phyloP scores from a whole-genome alignment of 345 rosid genomes.

The Xanthoceras sorbifolium region DNA sequence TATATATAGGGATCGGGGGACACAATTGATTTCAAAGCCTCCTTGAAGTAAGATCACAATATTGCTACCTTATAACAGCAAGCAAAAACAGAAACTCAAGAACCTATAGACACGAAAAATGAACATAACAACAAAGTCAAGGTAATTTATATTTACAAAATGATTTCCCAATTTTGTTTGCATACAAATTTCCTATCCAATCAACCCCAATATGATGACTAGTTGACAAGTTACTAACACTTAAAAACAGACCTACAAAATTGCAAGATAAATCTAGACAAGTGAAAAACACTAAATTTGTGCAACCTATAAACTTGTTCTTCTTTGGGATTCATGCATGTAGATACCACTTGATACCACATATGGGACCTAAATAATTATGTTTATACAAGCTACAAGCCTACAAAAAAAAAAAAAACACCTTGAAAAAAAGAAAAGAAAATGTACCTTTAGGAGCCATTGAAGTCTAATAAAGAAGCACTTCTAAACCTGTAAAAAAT shows the following conservation, averaged over 20 bases:
- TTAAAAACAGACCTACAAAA: too few relatives aligned
- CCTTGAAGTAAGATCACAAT: background rate
- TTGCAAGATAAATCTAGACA: background rate
- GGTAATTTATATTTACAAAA: too few relatives aligned
- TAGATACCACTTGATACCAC: background rate
- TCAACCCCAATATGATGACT: background rate
- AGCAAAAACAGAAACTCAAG: background rate
- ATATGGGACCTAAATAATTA: background rate
- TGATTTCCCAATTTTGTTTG: background rate
- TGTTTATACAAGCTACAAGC: too few relatives aligned
- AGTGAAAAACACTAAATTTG: background rate
- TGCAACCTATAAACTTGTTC: background rate
- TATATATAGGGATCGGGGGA: too few relatives aligned
- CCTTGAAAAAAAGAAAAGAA: background rate
- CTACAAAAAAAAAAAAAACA: too few relatives aligned
- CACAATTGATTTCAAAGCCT: background rate
- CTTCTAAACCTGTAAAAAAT: slow-evolving; percentile 7
- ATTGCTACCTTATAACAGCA: background rate
- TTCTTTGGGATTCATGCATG: background rate
- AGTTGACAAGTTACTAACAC: background rate
- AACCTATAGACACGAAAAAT: background rate
- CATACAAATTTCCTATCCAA: background rate
- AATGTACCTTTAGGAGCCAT: slow-evolving; percentile 51
- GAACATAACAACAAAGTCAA: too few relatives aligned
- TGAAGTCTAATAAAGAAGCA: background rate